Evolutionary conservation across 1,139 yeast genomes (phyloP), one percentile per base, ranked within the genome.

Genomic region (Suhomyces guaymorum): DNA sequence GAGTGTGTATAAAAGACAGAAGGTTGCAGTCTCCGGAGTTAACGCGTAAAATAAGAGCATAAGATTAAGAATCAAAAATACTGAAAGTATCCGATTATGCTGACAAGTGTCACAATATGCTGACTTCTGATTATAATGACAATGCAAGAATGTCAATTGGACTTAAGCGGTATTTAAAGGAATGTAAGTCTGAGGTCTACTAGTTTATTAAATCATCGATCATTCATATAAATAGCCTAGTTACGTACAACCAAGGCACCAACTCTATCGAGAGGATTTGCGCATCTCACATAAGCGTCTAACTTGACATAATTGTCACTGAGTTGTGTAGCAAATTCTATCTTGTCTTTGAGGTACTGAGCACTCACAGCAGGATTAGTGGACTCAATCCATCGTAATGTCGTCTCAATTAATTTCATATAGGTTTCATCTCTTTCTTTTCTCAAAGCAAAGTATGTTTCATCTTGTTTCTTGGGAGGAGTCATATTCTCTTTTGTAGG

Each of bases 251-350:
- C 25, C 35, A 51, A 36, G 24, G 34, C 12, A 5, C 62, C 64
- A 33, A 56, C 61, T 51, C 76, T 60, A 50, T 70, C 76, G 43
- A 56, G 67, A 26, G 63, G 51, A 30, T 73, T 70, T 7, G 61
- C 55, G 41, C 46, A 54, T 51, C 75, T 61, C 30, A 67, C 33
- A 41, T 69, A 70, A 11, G 72, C 70, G 43, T 70, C 76, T 20
- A 69, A 48, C 22, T 52, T 49, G 30, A 66, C 52, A 43, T 64
- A 66, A 38, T 62, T 66, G 23, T 56, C 48, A 14, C 69, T 59
- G 41, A 70, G 46, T 32, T 52, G 52, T 28, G 45, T 43, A 28
- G 51, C 47, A 33, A 67, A 46, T 27, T 59, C 58, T 12, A 68
- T 57, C 46, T 66, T 68, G 41, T 66, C 73, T 41, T 59, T 60